Evolutionary conservation across 2,329 filamentous ascomycete species (phyloP).

Genomic region (Endoconidiophora laricicola): DNA sequence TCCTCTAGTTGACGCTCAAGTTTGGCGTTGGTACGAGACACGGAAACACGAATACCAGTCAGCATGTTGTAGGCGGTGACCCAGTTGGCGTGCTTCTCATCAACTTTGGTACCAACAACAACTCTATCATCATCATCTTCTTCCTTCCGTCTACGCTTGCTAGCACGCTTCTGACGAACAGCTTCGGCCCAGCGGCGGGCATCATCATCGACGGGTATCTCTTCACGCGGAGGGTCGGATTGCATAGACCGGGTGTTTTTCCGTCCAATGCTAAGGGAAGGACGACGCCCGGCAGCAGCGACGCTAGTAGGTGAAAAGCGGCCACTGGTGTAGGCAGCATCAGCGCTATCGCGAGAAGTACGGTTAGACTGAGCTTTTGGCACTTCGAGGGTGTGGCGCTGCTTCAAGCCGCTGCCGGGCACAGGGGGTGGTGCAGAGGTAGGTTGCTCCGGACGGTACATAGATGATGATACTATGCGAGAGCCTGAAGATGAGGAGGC

Average conservation of each 20-base stretch:
- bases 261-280: conserved; percentile 68
- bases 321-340: conserved; percentile 52
- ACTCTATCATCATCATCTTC: conserved; percentile 88
- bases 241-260: conserved; percentile 71
- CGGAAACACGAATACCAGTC: conserved; percentile 92
- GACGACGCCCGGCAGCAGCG: conserved; percentile 47
- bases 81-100: conserved; percentile 93
- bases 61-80: conserved; percentile 99
- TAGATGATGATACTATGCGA: conserved; percentile 2
- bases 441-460: conserved; percentile 10
- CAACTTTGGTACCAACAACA: conserved; percentile 90
- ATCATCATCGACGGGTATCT: conserved; percentile 74
- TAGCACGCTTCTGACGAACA: conserved; percentile 79
- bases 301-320: conserved; percentile 52
- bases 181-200: conserved; percentile 84
- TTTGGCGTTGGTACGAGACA: conserved; percentile 92
- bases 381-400: conserved; percentile 79
- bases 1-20: conserved; percentile 79
- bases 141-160: conserved; percentile 66
- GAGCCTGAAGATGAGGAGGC: conserved; percentile 6
- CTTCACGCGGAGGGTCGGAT: conserved; percentile 70
- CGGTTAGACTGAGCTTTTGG: conserved; percentile 51
- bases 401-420: conserved; percentile 40
- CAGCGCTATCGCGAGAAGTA: conserved; percentile 55
- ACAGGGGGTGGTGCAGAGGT: conserved; percentile 10